Percentiles rank a stretch among this genome's conserved stretches.
phyloP scores from a whole-genome alignment of 495 filamentous ascomycete genomes.

The Hypomontagnella monticulosa region DNA sequence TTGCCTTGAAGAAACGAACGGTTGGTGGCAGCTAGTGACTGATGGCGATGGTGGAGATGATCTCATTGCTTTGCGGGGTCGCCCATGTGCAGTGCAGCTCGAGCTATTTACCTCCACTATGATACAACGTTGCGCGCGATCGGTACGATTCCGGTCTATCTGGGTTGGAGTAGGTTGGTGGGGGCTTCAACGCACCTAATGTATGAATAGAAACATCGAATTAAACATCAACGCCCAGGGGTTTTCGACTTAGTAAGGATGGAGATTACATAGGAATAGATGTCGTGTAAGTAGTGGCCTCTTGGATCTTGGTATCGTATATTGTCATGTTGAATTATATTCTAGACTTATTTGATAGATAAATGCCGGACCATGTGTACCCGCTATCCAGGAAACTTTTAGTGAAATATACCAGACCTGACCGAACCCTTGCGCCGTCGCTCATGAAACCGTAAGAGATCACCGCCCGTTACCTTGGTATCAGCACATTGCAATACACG shows the following conservation, averaged over 20 bases:
- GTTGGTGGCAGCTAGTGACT: constrained; percentile 11
- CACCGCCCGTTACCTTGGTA: constrained; percentile 3
- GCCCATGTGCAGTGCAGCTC: neutral
- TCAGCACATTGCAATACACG: neutral
- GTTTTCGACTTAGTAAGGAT: too few relatives aligned
- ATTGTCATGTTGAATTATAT: constrained; percentile 6
- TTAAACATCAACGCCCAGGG: too few relatives aligned
- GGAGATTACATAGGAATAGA: too few relatives aligned
- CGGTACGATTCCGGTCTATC: constrained; percentile 16
- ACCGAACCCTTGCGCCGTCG: constrained; percentile 29
- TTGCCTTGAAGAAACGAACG: constrained; percentile 1
- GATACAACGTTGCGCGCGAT: constrained; percentile 25
- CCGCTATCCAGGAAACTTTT: neutral
- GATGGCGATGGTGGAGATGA: constrained; percentile 18
- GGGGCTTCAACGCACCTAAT: neutral
- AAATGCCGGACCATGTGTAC: neutral
- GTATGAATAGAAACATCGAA: too few relatives aligned
- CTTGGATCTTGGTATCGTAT: constrained; percentile 4
- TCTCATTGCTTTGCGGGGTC: constrained; percentile 36
- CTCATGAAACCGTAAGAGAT: constrained; percentile 17
- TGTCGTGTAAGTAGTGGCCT: too few relatives aligned
- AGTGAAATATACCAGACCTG: neutral
- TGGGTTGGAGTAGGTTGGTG: constrained; percentile 18
- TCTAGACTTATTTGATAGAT: neutral
- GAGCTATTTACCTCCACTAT: constrained; percentile 7